Evolutionary conservation across 352 stramenopile genomes (phyloP).

Genomic region (Pythium coloratum): DNA sequence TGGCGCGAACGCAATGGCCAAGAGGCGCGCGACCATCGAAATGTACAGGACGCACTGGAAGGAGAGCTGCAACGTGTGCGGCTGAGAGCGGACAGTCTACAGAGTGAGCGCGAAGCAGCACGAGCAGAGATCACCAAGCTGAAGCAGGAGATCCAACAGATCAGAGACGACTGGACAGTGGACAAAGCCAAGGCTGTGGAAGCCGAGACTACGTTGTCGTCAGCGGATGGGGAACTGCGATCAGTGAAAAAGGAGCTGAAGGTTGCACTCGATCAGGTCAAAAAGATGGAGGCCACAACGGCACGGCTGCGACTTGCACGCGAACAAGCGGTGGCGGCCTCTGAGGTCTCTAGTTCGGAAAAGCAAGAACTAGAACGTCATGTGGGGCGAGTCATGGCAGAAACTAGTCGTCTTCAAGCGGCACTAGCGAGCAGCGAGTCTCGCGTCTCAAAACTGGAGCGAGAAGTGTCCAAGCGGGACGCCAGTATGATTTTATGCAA

Average conservation of each 20-base stretch:
- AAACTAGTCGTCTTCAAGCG: neutral
- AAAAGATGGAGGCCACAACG: neutral
- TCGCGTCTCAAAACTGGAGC: neutral
- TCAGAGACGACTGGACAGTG: neutral
- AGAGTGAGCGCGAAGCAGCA: neutral
- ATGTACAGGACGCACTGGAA: slow-evolving; percentile 6
- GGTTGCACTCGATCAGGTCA: neutral
- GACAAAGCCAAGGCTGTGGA: neutral
- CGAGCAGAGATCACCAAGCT: neutral
- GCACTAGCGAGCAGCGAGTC: neutral
- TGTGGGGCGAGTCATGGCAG: neutral
- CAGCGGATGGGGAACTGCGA: neutral
- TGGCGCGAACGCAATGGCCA: slow-evolving; percentile 8
- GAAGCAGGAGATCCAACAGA: neutral
- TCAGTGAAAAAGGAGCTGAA: slow-evolving; percentile 1
- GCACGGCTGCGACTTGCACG: neutral
- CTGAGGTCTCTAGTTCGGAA: neutral
- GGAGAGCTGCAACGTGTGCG: slow-evolving; percentile 5
- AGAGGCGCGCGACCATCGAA: neutral
- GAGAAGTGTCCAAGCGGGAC: neutral
- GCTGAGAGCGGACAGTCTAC: neutral
- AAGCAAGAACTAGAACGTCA: neutral
- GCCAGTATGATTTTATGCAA: neutral
- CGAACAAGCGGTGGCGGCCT: neutral
- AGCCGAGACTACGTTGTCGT: neutral